phyloP scores from a whole-genome alignment of 2,329 filamentous ascomycete species.

The Seiridium unicorne region DNA sequence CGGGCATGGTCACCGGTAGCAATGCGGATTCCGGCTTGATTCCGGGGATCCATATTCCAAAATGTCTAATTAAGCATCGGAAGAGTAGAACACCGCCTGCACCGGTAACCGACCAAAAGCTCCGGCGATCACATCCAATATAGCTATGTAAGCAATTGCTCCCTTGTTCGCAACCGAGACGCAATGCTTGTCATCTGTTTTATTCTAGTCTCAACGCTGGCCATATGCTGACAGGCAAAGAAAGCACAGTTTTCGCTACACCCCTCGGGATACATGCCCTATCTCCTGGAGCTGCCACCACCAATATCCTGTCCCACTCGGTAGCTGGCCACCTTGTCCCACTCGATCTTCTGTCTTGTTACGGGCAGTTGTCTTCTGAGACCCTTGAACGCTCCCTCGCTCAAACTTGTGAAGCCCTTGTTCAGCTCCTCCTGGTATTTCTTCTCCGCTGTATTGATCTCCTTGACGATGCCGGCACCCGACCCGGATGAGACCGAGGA shows the following conservation, averaged over 20 bases:
- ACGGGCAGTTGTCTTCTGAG: constrained; percentile 90
- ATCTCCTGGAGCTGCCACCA: constrained; percentile 60
- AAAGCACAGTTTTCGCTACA: no score
- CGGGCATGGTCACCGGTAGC: not conserved
- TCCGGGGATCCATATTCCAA: not conserved
- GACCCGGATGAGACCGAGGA: constrained; percentile 60
- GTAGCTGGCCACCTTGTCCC: constrained; percentile 97
- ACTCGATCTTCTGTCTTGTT: constrained; percentile 97
- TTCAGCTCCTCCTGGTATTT: constrained; percentile 97
- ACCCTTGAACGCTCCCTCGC: constrained; percentile 93
- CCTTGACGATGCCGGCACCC: constrained; percentile 69
- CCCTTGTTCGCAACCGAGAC: not conserved
- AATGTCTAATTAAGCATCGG: not conserved
- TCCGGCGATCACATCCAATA: no score
- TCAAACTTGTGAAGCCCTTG: constrained; percentile 80
- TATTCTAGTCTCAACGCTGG: no score
- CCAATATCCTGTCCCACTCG: constrained; percentile 79
- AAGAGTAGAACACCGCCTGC: no score
- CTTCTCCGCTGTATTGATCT: constrained; percentile 78
- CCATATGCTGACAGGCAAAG: no score
- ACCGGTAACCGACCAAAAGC: no score
- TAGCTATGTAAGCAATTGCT: not conserved
- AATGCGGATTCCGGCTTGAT: not conserved
- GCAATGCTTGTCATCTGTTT: no score
- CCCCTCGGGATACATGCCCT: constrained; percentile 13